Evolutionary conservation across 2,329 filamentous ascomycete genomes (phyloP), one percentile per base, ranked within the genome.

Genomic region (Gliomastix tumulicola): DNA sequence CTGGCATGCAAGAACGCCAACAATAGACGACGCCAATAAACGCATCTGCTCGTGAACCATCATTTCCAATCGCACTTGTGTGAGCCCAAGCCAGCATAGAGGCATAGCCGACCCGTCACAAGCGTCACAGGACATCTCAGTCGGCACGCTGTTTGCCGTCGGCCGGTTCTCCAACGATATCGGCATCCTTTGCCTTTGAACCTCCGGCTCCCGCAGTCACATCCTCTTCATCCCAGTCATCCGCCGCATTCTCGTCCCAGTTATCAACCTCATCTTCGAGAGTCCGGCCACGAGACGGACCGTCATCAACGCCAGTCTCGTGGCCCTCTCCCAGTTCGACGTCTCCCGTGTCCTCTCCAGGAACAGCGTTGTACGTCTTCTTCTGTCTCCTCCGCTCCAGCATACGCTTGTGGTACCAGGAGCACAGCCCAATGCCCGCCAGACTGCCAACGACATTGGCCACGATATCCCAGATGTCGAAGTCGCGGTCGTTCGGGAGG

Each of bases 381-480:
- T 77, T 78, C 51, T 78, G 69, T 41, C 89, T 75, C 56, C 84
- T 86, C 43, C 92, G 75, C 60, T 97, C 90, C 27, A 97, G 68
- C 88, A 97, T 97, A 41, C 92, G 82, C 54, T 85, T 84, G 63
- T 98, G 92, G 57, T 98, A 98, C 84, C 86, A 90, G 39, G 79
- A 82, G 56, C 86, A 94, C 16, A 94, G 57, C 0, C 71, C 81
- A 16, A 96, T 56, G 0, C 77, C 88, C 1, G 70, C 65, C 12
- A 84, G 60, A 44, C 84, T 90, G 30, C 92, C 92, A 28, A 86
- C 65, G 1, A 95, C 62, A 57, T 98, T 98, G 53, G 89, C 88
- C 36, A 88, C 68, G 43, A 98, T 86, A 56, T 97, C 88, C 53
- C 82, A 87, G 34, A 83, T 65, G 53, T 98, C 92, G 46, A 82